Evolutionary conservation across 345 rosid species (phyloP).

Genomic region (Gynandropsis gynandra): DNA sequence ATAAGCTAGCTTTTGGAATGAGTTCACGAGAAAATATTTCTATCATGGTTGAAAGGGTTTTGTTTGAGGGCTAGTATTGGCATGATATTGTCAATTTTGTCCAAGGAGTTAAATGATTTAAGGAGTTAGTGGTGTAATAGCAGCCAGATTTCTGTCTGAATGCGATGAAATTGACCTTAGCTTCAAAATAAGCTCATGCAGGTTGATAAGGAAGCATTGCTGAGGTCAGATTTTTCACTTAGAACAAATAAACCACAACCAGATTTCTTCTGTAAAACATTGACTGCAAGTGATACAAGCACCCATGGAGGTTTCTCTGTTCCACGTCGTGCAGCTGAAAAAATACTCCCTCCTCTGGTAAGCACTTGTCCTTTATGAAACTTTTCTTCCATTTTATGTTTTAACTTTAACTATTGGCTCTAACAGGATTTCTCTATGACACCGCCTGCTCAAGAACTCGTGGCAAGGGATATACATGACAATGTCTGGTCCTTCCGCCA

Average conservation of each 20-base stretch:
- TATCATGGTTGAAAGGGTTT: too few species aligned
- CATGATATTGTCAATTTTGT: too few species aligned
- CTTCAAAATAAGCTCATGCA: conserved; percentile 20
- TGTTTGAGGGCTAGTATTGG: too few species aligned
- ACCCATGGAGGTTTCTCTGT: conserved; percentile 98
- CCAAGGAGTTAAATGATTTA: too few species aligned
- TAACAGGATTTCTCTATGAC: conserved; percentile 79
- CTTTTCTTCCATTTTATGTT: not conserved
- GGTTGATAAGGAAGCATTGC: conserved; percentile 79
- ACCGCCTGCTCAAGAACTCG: conserved; percentile 91
- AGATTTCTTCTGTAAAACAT: conserved; percentile 95
- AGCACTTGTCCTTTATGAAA: conserved; percentile 12
- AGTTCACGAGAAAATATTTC: too few species aligned
- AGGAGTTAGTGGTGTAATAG: too few species aligned
- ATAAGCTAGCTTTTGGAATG: too few species aligned
- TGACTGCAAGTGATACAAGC: conserved; percentile 95
- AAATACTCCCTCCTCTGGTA: conserved; percentile 88
- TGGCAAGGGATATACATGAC: conserved; percentile 90
- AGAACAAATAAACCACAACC: conserved; percentile 72
- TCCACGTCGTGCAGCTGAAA: conserved; percentile 97
- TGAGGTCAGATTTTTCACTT: conserved; percentile 77
- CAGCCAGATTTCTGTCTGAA: too few species aligned
- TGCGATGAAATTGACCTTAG: too few species aligned
- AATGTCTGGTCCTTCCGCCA: conserved; percentile 83
- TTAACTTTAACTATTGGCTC: not conserved